These are phyloP conservation scores for Zizania latifolia DNA, from an alignment of 176 grass and related monocot species.

Conservation along the genomic window DNA sequence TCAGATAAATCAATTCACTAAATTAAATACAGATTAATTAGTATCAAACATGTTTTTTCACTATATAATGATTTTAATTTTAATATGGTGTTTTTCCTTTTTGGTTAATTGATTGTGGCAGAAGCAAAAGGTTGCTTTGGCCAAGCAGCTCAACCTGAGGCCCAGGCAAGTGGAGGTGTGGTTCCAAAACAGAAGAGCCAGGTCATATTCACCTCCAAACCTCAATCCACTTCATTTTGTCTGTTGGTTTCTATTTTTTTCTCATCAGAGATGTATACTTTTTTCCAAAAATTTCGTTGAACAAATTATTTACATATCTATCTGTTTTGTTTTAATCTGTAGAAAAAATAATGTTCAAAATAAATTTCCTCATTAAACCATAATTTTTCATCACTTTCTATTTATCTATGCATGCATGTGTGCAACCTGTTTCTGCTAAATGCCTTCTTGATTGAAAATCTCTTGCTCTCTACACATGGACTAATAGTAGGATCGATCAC, in stretches of 20 bases:
- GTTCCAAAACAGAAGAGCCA: conserved; percentile 98
- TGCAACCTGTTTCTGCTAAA: background rate
- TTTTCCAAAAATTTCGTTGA: background rate
- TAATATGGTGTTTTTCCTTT: background rate
- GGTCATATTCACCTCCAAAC: conserved; percentile 43
- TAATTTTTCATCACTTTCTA: no score
- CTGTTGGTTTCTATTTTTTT: background rate
- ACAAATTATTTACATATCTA: background rate
- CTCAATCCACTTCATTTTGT: conserved; percentile 11
- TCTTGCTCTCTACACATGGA: no score
- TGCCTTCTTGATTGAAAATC: background rate
- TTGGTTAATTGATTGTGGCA: conserved; percentile 26
- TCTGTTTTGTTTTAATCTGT: no score
- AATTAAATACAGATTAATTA: no score
- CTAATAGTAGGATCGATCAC: no score
- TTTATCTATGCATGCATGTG: background rate
- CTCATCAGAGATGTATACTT: background rate
- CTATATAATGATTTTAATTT: background rate
- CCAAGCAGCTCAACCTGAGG: conserved; percentile 67
- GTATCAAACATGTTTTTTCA: no score
- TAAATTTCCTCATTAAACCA: no score
- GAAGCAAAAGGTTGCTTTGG: conserved; percentile 75
- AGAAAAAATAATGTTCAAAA: no score
- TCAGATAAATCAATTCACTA: no score
- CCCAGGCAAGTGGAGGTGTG: conserved; percentile 96